These are phyloP conservation scores for Pseudogymnoascus sp. DNA, from an alignment of 2,329 filamentous ascomycete genomes.

Conservation along the genomic window DNA sequence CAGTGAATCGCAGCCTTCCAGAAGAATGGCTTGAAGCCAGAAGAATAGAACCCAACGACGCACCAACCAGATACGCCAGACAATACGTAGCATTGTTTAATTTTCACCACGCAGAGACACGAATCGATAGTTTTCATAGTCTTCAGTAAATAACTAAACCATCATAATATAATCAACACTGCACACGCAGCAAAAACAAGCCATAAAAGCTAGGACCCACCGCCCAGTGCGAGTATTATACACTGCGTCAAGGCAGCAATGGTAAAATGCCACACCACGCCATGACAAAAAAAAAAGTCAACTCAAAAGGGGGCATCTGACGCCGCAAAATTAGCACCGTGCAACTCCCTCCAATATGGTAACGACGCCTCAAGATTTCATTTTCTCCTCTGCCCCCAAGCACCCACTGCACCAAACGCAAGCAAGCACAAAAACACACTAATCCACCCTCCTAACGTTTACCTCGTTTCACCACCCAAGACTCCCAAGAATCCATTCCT, in stretches of 20 bases:
- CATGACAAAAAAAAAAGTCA: not conserved
- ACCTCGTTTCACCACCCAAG: not conserved
- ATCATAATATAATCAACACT: constrained; percentile 1
- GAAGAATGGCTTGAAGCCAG: not conserved
- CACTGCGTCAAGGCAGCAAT: constrained; percentile 1
- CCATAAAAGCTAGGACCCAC: not conserved
- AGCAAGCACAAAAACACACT: not conserved
- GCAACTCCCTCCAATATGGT: not conserved
- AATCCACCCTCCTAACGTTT: not conserved
- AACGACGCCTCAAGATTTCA: not conserved
- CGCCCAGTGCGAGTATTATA: not conserved
- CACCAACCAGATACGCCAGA: not conserved
- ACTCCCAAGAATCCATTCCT: not conserved
- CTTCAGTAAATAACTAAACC: not conserved
- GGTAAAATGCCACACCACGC: not conserved
- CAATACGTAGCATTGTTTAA: not conserved
- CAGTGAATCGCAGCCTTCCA: not conserved
- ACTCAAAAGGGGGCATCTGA: not conserved
- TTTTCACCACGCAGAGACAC: not conserved
- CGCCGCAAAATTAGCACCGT: not conserved
- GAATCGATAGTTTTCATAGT: not conserved
- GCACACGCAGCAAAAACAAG: not conserved
- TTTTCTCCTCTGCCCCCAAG: not conserved
- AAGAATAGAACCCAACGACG: not conserved
- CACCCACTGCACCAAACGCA: not conserved